Conservation (phyloP, 768 basidiomycete genomes). For the Polyporus arcularius region DNA sequence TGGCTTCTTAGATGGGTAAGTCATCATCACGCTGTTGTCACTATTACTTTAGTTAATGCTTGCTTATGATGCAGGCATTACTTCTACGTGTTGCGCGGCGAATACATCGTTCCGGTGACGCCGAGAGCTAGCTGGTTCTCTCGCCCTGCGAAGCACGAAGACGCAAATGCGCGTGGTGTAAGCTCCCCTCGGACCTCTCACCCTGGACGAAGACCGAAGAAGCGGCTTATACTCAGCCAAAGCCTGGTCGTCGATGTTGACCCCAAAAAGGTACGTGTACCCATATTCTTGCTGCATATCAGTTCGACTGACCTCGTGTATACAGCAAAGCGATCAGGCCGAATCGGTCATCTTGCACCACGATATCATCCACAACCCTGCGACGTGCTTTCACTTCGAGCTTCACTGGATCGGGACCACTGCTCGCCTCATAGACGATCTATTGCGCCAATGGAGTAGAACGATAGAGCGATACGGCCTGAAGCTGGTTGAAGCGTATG, state of each 20-base stretch:
- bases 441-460: slow-evolving; percentile 77
- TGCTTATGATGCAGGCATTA: slow-evolving; percentile 60
- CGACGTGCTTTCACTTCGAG: slow-evolving; percentile 96
- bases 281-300: background rate
- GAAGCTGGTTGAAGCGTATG: slow-evolving; percentile 90
- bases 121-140: slow-evolving; percentile 72
- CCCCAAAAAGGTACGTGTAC: slow-evolving; percentile 55
- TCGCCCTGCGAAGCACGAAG: slow-evolving; percentile 45
- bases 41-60: background rate
- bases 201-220: slow-evolving; percentile 42
- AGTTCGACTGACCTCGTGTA: background rate
- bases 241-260: slow-evolving; percentile 92
- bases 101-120: slow-evolving; percentile 70
- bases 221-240: slow-evolving; percentile 76
- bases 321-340: slow-evolving; percentile 79
- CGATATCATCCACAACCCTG: slow-evolving; percentile 93
- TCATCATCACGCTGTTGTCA: background rate
- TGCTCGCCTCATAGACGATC: slow-evolving; percentile 87
- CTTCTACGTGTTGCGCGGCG: slow-evolving; percentile 81
- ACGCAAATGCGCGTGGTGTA: slow-evolving; percentile 32
- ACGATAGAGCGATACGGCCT: slow-evolving; percentile 88
- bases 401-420: slow-evolving; percentile 97
- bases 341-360: slow-evolving; percentile 89
- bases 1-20: slow-evolving; percentile 86
- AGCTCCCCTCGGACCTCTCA: slow-evolving; percentile 12